Evolutionary conservation across 345 rosid species (phyloP), one percentile per base, ranked within the genome.

Genomic region (Syzygium grande): DNA sequence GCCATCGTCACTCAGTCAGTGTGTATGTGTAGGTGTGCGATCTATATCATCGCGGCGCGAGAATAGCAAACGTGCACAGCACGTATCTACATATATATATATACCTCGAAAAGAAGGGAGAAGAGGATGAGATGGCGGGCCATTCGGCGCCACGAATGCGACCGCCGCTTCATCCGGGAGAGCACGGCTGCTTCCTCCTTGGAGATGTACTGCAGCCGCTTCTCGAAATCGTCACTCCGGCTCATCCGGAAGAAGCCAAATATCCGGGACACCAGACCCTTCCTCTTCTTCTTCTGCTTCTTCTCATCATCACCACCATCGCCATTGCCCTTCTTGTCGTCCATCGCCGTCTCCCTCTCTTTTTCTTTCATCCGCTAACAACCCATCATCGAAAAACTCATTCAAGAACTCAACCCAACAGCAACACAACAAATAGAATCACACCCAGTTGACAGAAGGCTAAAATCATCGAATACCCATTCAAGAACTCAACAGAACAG

Each of bases 151-250:
- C 98, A 91, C 14, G 95, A 87, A 7, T 86, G 92, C 85, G 97
- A 92, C 89, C 99, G 90, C 61, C 91, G 89, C 86, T 96, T 93
- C 90, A 98, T 90, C 90, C 99, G 90, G 4, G 94, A 88, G 52
- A 95, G 88, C 89, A 98, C 93, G 15, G 90, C 73, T 19, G 98
- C 96, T 92, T 98, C 99, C 91, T 98, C 99, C 93, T 89, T 98
- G 51, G 96, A 93, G 77, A 98, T 96, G 90, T 92, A 87, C 84
- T 95, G 91, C 89, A 98, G 93, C 63, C 98, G 91, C 98, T 96
- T 98, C 98, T 95, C 97, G 85, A 98, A 95, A 93, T 98, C 97
- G 68, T 96, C 97, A 9, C 96, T 91, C 49, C 91, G 92, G 23
- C 86, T 86, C 29, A 22, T 58, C 55, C 95, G 92, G 88, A 95